Evolutionary conservation across 371 early-diverging fungal genomes (phyloP), one percentile per base, ranked within the genome.

Genomic region (Blastocladiella emersonii): DNA sequence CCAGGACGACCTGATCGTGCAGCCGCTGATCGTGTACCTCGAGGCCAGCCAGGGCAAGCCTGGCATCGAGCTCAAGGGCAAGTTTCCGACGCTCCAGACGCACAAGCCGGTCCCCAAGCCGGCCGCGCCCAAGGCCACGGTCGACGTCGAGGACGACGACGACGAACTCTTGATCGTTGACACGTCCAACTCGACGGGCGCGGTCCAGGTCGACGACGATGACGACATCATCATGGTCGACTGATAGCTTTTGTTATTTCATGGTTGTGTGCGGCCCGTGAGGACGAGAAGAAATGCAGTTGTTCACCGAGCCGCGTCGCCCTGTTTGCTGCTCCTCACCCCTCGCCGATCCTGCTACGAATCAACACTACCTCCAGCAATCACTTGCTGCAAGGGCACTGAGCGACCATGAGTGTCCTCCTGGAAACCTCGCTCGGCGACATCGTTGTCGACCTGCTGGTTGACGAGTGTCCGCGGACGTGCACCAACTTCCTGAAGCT

Each of bases 361-460:
- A n/a, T n/a, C n/a, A n/a, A n/a, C n/a, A n/a, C n/a, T n/a, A n/a
- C n/a, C n/a, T n/a, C n/a, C n/a, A n/a, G n/a, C n/a, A n/a, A n/a
- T n/a, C n/a, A n/a, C n/a, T n/a, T n/a, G n/a, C n/a, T n/a, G n/a
- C n/a, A n/a, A n/a, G n/a, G n/a, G n/a, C n/a, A n/a, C n/a, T n/a
- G n/a, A n/a, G n/a, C n/a, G n/a, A 59, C 34, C 35, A 66, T 68
- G 82, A 78, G 79, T 48, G 92, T 93, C 23, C 76, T 90, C 25
- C 49, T 95, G 30, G 94, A 95, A 73, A 98, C 98, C 0, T 89
- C 93, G 0, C 70, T 89, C 17, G 98, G 98, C 34, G 93, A 94
- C 70, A 77, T 98, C 48, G 95, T 95, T 56, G 88, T 98, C 37
- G 96, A 98, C 71, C 78, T 98, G 21, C 78, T 86, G 66, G 80